Evolutionary conservation across 352 stramenopile species (phyloP), one percentile per base, ranked within the genome.

Genomic region (Phytophthora cryptogea): DNA sequence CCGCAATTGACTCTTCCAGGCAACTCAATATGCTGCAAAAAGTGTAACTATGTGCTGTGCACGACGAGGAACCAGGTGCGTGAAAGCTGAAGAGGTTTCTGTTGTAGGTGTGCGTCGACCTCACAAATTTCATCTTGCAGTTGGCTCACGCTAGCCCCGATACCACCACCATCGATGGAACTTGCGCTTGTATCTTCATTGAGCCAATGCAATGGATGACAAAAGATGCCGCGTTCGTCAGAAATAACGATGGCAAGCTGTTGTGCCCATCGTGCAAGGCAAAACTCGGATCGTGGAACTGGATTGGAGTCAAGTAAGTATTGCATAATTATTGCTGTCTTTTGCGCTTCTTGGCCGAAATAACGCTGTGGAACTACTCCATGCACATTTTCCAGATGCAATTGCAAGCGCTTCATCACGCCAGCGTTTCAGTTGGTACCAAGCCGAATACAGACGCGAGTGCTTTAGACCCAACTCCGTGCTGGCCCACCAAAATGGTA

Each of bases 251-350:
- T 23, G 83, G 83, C 27, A 93, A 91, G 40, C 40, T 93, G 8
- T 50, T 63, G 8, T 93, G 83, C 55, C 83, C 83, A 13, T 77
- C 78, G 10, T 92, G 83, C 57, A 78, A 72, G 5, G 63, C 81
- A 10, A 93, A 93, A 46, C 67, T 93, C 51, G 83, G 83, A n/a
- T 80, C 78, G 23, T 93, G 78, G 77, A 85, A 79, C 52, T 93
- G 83, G 83, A 79, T 80, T 26, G 83, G 83, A 43, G 65, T 83
- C 59, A 90, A 89, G 83, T 92, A 76, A 33, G 79, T 74, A 32
- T 39, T 31, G 36, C 20, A 17, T 16, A 26, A 13, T 13, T 26
- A 16, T 45, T 27, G 20, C 20, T 3, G n/a, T 33, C 11, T 53
- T 16, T 3, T 39, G 14, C 28, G 6, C 23, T 40, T 51, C 10